A percentile compares a stretch with the other conserved stretches of the same genome.
Conservation (phyloP, 176 grass and related monocot genomes). For the Triticum monococcum region DNA sequence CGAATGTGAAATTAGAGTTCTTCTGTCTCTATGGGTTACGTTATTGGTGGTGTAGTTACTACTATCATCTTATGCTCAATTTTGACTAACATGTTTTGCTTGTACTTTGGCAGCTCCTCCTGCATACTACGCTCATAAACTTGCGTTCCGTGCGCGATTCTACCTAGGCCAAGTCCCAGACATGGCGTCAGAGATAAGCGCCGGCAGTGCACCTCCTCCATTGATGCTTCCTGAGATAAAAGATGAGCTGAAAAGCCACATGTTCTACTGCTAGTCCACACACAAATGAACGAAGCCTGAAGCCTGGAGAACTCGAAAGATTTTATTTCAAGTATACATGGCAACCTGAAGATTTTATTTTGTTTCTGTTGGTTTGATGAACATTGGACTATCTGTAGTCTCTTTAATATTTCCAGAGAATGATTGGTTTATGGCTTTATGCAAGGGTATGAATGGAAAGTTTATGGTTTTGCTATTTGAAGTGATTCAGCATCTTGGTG, state of each 20-base stretch:
- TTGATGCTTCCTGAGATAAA: constrained; percentile 45
- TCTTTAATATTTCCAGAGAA: neutral
- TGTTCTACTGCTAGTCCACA: constrained; percentile 68
- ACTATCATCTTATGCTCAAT: neutral
- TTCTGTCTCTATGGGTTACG: neutral
- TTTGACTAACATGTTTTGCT: neutral
- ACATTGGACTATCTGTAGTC: neutral
- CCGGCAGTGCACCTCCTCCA: neutral
- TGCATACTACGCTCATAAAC: constrained; percentile 73
- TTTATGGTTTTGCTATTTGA: neutral
- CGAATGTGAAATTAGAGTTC: too few relatives aligned
- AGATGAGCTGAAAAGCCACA: constrained; percentile 54
- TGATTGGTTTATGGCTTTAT: neutral
- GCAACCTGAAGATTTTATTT: neutral
- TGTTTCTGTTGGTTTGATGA: neutral
- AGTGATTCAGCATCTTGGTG: neutral
- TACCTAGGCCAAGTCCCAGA: constrained; percentile 39
- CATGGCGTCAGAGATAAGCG: neutral
- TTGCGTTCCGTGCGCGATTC: constrained; percentile 64
- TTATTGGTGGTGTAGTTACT: neutral
- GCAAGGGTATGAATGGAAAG: neutral
- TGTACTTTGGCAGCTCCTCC: constrained; percentile 48
- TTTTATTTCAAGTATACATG: neutral
- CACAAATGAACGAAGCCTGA: neutral
- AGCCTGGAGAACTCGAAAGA: neutral